Evolutionary conservation across 345 rosid genomes (phyloP), one percentile per base, ranked within the genome.

Genomic region (Salix exigua): DNA sequence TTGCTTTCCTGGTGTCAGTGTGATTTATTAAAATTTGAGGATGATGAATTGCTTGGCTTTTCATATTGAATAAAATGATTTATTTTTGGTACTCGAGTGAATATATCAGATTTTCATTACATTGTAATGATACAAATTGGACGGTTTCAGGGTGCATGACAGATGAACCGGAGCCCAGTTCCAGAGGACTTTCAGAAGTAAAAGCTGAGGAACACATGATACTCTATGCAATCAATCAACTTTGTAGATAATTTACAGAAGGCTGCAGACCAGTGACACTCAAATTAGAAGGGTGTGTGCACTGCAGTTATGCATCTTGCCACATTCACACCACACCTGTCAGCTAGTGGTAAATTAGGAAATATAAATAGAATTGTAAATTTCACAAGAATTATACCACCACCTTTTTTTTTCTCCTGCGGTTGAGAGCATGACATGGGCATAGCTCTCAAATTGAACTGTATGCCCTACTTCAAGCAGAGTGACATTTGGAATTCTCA

Each of bases 101-200:
- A 60, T 23, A n/a, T 28, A 58, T 38, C 6, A 58, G 68, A 40
- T 74, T 18, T 21, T 19, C 7, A 2, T 78, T 19, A 25, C 8
- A 28, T 4, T 75, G 66, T 5, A 18, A 67, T 50, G 33, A 19
- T 28, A 33, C 61, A 48, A 67, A 37, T 60, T 76, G 53, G 0
- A 51, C 64, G 37, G 37, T 61, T 35, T 25, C 65, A 13, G 11
- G 60, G 33, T 69, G 72, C 51, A 63, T 50, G 25, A 74, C 90
- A 87, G 91, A 84, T 75, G 89, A 87, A 2, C 83, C 79, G 6
- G 76, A 80, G 78, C 85, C 87, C 18, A 84, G 84, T 80, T 68
- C 89, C 11, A 83, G 89, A 78, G 77, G 87, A 84, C 58, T 60
- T 9, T 60, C 64, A 19, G 10, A 28, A 60, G 28, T 19, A 60